phyloP scores from a whole-genome alignment of 1,284 basidiomycete genomes.

The Leccinum solheimii region DNA sequence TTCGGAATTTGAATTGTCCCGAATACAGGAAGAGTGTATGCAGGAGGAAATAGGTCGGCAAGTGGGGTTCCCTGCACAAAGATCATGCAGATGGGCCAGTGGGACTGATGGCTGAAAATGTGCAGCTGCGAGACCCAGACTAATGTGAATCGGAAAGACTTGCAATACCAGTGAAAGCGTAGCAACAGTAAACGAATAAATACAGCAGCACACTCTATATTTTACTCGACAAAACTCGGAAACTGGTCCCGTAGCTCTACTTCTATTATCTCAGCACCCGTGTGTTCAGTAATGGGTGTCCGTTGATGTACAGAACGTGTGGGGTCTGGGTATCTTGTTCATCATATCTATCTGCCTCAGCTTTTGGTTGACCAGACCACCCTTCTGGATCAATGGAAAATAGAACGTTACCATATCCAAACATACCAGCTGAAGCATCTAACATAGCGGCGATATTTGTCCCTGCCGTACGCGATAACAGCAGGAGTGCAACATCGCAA shows the following conservation, averaged over 20 bases:
- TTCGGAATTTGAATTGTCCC: not conserved
- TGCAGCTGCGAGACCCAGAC: too few species aligned
- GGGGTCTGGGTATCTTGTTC: constrained; percentile 24
- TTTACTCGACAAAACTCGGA: not conserved
- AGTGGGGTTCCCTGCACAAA: too few species aligned
- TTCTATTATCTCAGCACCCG: constrained; percentile 54
- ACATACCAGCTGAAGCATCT: constrained; percentile 43
- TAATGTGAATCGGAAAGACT: not conserved
- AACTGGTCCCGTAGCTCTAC: not conserved
- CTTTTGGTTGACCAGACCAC: constrained; percentile 32
- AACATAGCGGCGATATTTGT: constrained; percentile 55
- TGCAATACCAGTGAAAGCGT: not conserved
- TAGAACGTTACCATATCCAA: constrained; percentile 50
- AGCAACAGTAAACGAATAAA: not conserved
- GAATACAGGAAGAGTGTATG: not conserved
- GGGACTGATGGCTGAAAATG: too few species aligned
- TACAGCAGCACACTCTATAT: not conserved
- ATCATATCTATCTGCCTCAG: constrained; percentile 7
- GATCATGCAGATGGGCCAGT: too few species aligned
- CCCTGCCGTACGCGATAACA: constrained; percentile 56
- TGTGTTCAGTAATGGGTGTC: constrained; percentile 74
- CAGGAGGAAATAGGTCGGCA: not conserved
- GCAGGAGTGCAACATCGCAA: constrained; percentile 57
- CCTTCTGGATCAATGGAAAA: constrained; percentile 49
- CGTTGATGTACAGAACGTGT: constrained; percentile 72